Percentiles rank a stretch among this genome's conserved stretches.
Evolutionary conservation across 139 green algal species (phyloP).

Genomic region (Closterium sp.): DNA sequence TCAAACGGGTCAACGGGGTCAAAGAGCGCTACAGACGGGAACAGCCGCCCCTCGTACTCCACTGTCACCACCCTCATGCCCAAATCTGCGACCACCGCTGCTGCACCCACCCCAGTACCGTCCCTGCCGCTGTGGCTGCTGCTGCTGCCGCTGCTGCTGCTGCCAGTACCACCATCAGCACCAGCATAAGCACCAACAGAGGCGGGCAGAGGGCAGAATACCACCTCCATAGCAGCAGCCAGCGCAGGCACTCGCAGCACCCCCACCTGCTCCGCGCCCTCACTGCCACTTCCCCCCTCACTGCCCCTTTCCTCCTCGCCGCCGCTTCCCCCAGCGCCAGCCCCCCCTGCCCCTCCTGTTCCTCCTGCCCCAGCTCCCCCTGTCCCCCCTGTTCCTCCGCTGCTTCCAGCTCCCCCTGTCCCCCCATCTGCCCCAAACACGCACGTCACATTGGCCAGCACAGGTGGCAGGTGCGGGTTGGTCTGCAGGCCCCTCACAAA

Average conservation of each 20-base stretch:
- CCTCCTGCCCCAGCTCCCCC: background rate
- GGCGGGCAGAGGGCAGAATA: background rate
- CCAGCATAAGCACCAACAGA: background rate
- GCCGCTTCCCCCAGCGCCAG: background rate
- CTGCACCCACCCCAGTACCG: background rate
- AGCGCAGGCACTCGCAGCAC: background rate
- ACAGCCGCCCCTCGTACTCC: background rate
- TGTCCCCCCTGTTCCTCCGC: too few relatives aligned
- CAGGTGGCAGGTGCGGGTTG: background rate
- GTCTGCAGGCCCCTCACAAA: background rate
- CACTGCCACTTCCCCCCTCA: background rate
- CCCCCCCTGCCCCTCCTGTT: background rate
- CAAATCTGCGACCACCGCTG: background rate
- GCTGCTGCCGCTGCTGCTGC: background rate
- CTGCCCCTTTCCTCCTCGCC: background rate
- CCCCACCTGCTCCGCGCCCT: background rate
- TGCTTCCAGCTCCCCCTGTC: background rate
- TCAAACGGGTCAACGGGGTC: background rate
- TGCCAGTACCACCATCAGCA: background rate
- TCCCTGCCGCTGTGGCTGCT: background rate
- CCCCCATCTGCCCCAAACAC: background rate
- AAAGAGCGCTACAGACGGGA: background rate
- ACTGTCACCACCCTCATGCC: background rate
- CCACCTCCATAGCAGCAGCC: constrained; percentile 5
- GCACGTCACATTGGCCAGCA: background rate